These are phyloP conservation scores for Bodo saltans DNA, from an alignment of 78 protist species.

Conservation along the genomic window DNA sequence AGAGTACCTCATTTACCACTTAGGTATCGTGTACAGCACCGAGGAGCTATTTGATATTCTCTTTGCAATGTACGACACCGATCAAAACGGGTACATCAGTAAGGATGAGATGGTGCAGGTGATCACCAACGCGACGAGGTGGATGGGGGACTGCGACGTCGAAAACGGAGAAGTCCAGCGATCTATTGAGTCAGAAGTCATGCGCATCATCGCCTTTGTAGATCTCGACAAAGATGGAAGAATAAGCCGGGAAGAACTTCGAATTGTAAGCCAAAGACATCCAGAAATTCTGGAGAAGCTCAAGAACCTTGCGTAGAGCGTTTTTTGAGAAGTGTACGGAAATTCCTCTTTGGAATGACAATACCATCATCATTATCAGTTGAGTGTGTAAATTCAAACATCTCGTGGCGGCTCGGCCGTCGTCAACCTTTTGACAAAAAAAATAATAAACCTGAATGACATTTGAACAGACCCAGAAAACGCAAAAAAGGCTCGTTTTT, in stretches of 20 bases:
- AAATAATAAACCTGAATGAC: too few species aligned
- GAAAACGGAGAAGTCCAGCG: slow-evolving; percentile 5
- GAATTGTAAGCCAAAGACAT: neutral
- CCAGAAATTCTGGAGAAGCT: slow-evolving; percentile 26
- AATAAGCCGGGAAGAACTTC: slow-evolving; percentile 14
- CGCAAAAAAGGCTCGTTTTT: too few species aligned
- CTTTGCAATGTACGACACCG: slow-evolving; percentile 23
- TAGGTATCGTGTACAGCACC: slow-evolving; percentile 25
- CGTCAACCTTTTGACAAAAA: too few species aligned
- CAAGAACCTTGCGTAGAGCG: neutral
- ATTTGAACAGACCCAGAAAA: too few species aligned
- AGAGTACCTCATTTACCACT: slow-evolving; percentile 26
- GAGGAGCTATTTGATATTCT: slow-evolving; percentile 28
- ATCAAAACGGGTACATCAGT: neutral
- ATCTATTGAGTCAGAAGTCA: neutral
- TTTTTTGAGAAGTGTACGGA: too few species aligned
- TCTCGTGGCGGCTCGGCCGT: too few species aligned
- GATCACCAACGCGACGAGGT: slow-evolving; percentile 25
- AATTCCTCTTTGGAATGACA: too few species aligned
- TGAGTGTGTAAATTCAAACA: too few species aligned
- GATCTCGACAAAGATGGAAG: neutral
- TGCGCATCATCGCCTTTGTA: neutral
- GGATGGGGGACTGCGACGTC: slow-evolving; percentile 35
- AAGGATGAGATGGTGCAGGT: slow-evolving; percentile 3
- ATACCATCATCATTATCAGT: too few species aligned